phyloP scores from a whole-genome alignment of 768 basidiomycete species.

The Serendipita vermifera region DNA sequence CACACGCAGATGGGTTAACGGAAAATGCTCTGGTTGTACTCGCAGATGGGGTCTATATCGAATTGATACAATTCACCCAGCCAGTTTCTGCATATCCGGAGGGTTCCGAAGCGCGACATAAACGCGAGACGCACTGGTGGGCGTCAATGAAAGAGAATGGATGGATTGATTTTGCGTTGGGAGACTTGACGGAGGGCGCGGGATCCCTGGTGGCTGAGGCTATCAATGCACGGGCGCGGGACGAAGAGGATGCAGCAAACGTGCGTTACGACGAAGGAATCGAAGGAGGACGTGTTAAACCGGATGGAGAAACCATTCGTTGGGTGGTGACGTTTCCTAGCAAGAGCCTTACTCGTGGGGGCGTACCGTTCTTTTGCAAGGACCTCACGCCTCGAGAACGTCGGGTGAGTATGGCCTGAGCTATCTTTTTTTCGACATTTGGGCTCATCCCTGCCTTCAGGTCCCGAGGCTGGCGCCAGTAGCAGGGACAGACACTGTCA shows the following conservation, averaged over 20 bases:
- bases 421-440: not conserved
- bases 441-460: not conserved
- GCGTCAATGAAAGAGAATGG: constrained; percentile 35
- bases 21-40: constrained; percentile 54
- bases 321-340: constrained; percentile 44
- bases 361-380: constrained; percentile 60
- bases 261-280: constrained; percentile 32
- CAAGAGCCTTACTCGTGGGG: constrained; percentile 16
- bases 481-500: not conserved
- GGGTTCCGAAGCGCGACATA: constrained; percentile 31
- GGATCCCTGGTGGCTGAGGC: constrained; percentile 25
- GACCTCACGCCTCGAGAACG: constrained; percentile 49
- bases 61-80: constrained; percentile 54
- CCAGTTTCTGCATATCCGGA: constrained; percentile 39
- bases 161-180: constrained; percentile 57
- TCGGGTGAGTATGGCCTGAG: constrained; percentile 32
- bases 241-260: not conserved
- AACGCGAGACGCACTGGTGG: constrained; percentile 42
- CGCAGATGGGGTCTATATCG: constrained; percentile 48
- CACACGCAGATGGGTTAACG: constrained; percentile 49
- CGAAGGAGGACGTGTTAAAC: constrained; percentile 41
- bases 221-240: constrained; percentile 20
- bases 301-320: constrained; percentile 41
- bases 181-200: constrained; percentile 35
- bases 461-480: not conserved